phyloP scores from a whole-genome alignment of 2,329 filamentous ascomycete genomes.

The Penicillium sp. region DNA sequence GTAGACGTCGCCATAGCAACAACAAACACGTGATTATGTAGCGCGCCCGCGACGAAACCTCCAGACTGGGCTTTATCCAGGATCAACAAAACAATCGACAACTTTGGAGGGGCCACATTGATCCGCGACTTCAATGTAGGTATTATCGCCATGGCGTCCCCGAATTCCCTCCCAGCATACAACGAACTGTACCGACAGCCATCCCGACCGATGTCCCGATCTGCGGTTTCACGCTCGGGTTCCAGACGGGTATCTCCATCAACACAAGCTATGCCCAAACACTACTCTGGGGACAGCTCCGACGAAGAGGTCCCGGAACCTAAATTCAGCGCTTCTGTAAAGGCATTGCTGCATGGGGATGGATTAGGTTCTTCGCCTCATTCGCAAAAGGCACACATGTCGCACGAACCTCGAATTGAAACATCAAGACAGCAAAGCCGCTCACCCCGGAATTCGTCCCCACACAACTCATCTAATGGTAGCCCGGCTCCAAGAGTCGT shows the following conservation, averaged over 20 bases:
- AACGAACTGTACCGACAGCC: constrained; percentile 37
- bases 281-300: constrained; percentile 72
- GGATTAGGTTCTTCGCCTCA: constrained; percentile 52
- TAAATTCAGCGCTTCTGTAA: constrained; percentile 89
- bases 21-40: constrained; percentile 16
- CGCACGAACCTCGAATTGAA: constrained; percentile 28
- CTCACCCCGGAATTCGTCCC: constrained; percentile 37
- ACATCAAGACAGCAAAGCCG: constrained; percentile 34
- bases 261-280: constrained; percentile 25
- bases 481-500: constrained; percentile 46
- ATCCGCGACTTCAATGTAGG: constrained; percentile 31
- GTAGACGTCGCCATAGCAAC: constrained; percentile 20
- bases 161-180: constrained; percentile 40
- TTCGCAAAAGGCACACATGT: constrained; percentile 30
- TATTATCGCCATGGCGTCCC: constrained; percentile 36
- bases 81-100: constrained; percentile 30
- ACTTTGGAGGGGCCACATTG: constrained; percentile 26
- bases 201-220: constrained; percentile 40
- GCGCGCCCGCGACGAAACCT: constrained; percentile 22
- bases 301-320: constrained; percentile 91
- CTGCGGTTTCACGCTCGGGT: constrained; percentile 36
- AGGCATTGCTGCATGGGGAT: constrained; percentile 69
- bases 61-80: constrained; percentile 14
- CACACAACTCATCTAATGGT: constrained; percentile 40
- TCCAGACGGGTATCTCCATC: constrained; percentile 36